Base-by-base conservation (phyloP, 1,284 basidiomycete genomes). In the Sparassis latifolia region DNA sequence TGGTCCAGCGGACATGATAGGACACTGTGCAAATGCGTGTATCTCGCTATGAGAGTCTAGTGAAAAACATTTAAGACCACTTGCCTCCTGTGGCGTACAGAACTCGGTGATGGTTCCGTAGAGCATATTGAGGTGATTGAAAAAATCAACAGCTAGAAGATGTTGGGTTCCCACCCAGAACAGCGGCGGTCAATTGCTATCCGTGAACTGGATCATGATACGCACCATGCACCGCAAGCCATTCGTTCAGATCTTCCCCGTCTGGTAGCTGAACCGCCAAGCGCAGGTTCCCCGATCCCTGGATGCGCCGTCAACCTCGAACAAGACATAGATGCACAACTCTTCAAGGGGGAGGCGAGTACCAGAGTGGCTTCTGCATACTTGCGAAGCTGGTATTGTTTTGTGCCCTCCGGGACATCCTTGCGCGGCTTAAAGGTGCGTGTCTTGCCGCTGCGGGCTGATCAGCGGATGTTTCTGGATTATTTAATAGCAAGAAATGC, bases 1-100 rank as follows among this genome's bases (percentile, higher is more conserved):
- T 58, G 95, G 92, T 7, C 97, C 97, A 5, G 97, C 96, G 64
- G 94, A 97, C 97, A 99, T 99, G 58, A 97, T 89, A 4, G 94
- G 93, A 66, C 97, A 99, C 88, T 96, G 58, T 30, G 33, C 2
- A 9, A 44, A 31, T 28, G 5, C 2, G 12, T 41, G 43, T 10
- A 31, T 33, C 40, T 12, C 29, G 20, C 20, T 44, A 49, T 29
- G 29, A 44, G 55, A 28, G 35, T 37, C 32, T 28, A 37, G 35
- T 37, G 39, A 31, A 33, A 29, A 49, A 7, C 10, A 46, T 33
- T 20, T 33, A 7, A 41, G 20, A 47, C 48, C 28, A 58, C 69
- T 56, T 64, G 88, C 92, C 78, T 96, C 91, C 63, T 92, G 82
- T 12, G 86, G 78, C n/a, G 90, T 96, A 68, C 94, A 97, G 65